Base-by-base conservation (phyloP, 2,329 filamentous ascomycete species). In the Fusarium nurragi region DNA sequence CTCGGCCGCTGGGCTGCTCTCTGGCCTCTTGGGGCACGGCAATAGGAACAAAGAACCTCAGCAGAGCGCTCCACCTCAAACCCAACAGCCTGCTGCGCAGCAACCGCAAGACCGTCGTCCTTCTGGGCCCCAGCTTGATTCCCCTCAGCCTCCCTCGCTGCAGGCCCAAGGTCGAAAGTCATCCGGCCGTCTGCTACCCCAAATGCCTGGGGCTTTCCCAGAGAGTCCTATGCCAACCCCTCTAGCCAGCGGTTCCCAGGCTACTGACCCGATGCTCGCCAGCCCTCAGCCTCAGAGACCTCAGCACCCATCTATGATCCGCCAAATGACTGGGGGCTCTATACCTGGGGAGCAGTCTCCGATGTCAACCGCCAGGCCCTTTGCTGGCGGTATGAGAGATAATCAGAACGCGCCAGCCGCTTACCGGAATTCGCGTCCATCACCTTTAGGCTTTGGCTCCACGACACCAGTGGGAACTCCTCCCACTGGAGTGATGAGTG, bases 1-100 rank as follows among this genome's bases (percentile, higher is more conserved):
- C 14, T 77, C 76, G 9, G 66, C 73, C 6, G 68, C 73, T 12
- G 71, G 67, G 13, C 57, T 77, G 22, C 61, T 77, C 18, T 73
- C 73, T 5, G 71, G 71, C 4, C 57, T 77, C 11, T 37, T 77
- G 18, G 74, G 74, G 4, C 72, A 69, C 26, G 63, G 60, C 12
- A 63, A 67, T 9, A 74, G 63, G 36, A 57, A 60, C 38, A 60
- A 67, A 23, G 68, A 68, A 19, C 22, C 53, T 5, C 57, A 56
- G 16, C 61, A 64, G 18, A 44, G 21, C 16, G 45, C 36, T 11
- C 16, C 47, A 5, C 30, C 57, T 19, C 54, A 67, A 13, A 54
- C 36, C 18, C 67, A 70, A 28, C 67, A 63, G 36, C 50, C 55
- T 41, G 30, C 41, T 8, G 28, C 26, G n/a, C 66, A 64, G 36